phyloP scores from a whole-genome alignment of 148 eudicot species.

The Diospyros kaki region DNA sequence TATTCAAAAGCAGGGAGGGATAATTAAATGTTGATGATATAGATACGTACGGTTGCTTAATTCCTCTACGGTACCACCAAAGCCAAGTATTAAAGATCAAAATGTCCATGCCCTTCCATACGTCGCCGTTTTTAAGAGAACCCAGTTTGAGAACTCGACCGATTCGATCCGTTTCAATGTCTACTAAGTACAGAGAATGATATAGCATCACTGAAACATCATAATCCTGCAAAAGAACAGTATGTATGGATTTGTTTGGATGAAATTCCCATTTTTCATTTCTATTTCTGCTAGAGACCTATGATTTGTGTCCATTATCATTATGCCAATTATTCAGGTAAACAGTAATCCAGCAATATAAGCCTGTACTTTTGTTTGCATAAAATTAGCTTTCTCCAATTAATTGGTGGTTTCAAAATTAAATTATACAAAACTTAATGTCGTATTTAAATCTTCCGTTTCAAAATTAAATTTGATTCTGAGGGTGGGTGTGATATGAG shows the following conservation, averaged over 20 bases:
- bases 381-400: no score
- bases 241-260: background rate
- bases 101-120: conserved; percentile 47
- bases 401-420: no score
- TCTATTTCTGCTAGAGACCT: background rate
- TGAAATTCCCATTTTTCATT: background rate
- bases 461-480: no score
- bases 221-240: conserved; percentile 38
- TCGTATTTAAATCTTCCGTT: no score
- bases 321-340: no score
- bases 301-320: background rate
- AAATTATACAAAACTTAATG: no score
- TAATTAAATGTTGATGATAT: background rate
- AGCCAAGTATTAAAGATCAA: conserved; percentile 69
- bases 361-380: no score
- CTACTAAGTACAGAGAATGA: conserved; percentile 51
- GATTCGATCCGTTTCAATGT: conserved; percentile 27
- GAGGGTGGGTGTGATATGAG: no score
- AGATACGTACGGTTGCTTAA: conserved; percentile 47
- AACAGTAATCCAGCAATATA: no score
- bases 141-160: conserved; percentile 57
- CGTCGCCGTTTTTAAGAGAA: conserved; percentile 42
- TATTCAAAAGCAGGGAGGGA: background rate
- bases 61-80: conserved; percentile 67
- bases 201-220: conserved; percentile 29